Base-by-base conservation (phyloP, 148 eudicot species). In the Salicornia ramosissima region DNA sequence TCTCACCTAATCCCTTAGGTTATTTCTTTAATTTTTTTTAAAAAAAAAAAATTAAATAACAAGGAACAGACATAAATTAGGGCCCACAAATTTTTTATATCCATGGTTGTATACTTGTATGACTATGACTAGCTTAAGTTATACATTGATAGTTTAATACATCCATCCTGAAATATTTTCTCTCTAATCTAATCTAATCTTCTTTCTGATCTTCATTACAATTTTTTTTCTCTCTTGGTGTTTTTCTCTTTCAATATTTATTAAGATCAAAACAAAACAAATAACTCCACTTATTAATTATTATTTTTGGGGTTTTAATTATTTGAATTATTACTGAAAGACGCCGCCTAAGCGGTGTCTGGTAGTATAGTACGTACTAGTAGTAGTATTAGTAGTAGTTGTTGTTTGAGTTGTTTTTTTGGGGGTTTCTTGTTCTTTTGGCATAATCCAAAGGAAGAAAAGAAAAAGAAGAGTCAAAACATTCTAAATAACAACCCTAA, bases 401-500 rank as follows among this genome's bases (percentile, higher is more conserved):
- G 34, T 10, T 6, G 34, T 22, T 54, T 68, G 51, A 70, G 54
- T 43, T 14, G 46, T 43, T 46, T 65, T 67, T 65, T 71, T 68
- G 58, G 63, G 63, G 68, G 71, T 75, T 79, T 71, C 75, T 80
- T 80, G 77, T 79, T 79, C 80, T 79, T 80, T 81, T 77, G 82
- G 78, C 75, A 71, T 76, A 79, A 81, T 79, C 81, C 74, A 45
- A 66, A 42, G 19, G 78, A 64, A 26, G 13, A n/a, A 50, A 49
- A 25, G n/a, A 36, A 18, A 59, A 18, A 34, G 4, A 33, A 18
- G 50, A 60, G 58, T 69, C 75, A 39, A 68, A 76, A 71, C 74
- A 59, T 78, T 80, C 75, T 81, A 74, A 74, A 80, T 79, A 76
- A 33, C 80, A 68, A n/a, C n/a, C 61, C 80, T 78, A 71, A 70